These are phyloP conservation scores for Tolypocladium ophioglossoides DNA, from an alignment of 2,329 filamentous ascomycete species.

Conservation along the genomic window DNA sequence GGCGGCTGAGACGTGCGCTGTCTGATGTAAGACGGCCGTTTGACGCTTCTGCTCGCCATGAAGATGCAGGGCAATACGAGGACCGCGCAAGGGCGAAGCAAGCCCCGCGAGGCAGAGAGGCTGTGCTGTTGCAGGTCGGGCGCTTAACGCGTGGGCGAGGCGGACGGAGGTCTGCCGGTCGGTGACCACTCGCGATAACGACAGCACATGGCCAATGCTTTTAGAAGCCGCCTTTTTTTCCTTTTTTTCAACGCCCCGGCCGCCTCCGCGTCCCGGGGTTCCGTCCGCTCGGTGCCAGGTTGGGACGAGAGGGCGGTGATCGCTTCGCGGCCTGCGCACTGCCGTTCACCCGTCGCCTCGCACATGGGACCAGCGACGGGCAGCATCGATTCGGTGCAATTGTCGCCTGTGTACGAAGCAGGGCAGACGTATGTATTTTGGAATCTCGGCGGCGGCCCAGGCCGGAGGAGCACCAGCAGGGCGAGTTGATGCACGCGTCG, in stretches of 20 bases:
- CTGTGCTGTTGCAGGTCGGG: neutral
- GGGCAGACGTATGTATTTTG: too few species aligned
- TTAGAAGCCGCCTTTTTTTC: too few species aligned
- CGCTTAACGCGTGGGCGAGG: neutral
- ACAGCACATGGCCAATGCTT: neutral
- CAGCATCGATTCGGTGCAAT: too few species aligned
- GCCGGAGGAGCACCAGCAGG: too few species aligned
- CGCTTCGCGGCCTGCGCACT: neutral
- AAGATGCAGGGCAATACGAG: neutral
- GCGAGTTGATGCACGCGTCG: too few species aligned
- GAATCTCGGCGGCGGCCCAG: too few species aligned
- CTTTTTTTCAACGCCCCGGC: too few species aligned
- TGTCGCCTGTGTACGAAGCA: too few species aligned
- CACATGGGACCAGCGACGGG: too few species aligned
- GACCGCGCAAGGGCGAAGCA: neutral
- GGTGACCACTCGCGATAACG: neutral
- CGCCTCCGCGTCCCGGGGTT: neutral
- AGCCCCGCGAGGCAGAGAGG: neutral
- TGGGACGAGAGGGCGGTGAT: neutral
- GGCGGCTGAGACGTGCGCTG: neutral
- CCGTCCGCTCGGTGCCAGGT: neutral
- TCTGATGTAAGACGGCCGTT: neutral
- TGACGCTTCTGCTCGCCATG: neutral
- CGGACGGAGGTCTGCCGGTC: neutral
- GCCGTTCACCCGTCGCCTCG: neutral